Evolutionary conservation across 768 basidiomycete genomes (phyloP), one percentile per base, ranked within the genome.

Genomic region (Auriscalpium microsporum): DNA sequence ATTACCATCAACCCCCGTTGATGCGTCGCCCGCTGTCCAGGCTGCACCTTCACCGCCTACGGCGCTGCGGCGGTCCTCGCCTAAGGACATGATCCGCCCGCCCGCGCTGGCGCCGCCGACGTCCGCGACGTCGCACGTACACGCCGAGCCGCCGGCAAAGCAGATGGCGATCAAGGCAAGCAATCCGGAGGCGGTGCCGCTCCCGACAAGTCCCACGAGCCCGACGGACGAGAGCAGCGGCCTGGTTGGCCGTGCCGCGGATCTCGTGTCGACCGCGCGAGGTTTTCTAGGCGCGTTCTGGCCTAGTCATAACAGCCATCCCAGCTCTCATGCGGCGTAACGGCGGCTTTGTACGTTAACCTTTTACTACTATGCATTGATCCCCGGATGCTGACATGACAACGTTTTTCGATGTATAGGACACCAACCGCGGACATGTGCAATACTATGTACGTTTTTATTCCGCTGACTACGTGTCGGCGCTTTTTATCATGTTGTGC

Each of bases 241-340:
- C 38, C 69, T 85, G 19, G 79, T 80, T 21, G 78, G 79, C 14
- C 73, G 80, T 48, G 83, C 90, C 21, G 87, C 84, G 17, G 89
- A 86, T 52, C 87, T 94, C 42, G 86, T 93, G 56, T 84, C 81
- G 45, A 83, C 78, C 51, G 91, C 91, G 2, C 84, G 88, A 17
- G 87, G 87, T 45, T 83, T 86, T 62, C 65, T 93, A 17, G 87
- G 89, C 19, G 72, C 77, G 19, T 71, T 84, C 56, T 84, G 81
- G 82, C 70, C 71, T 55, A 64, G 40, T 45, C 64, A 68, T 35
- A 49, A 46, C 45, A 58, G 44, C 59, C 3, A 53, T 48, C 37
- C 40, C 57, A 33, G 50, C 48, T 52, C 52, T n/a, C 48, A 45
- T 10, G 44, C 57, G n/a, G 47, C 56, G 53, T 59, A 46, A 45